Percentiles rank a stretch among this genome's conserved stretches.
Conservation (phyloP, 140 eudicot genomes). For the Senecio squalidus region DNA sequence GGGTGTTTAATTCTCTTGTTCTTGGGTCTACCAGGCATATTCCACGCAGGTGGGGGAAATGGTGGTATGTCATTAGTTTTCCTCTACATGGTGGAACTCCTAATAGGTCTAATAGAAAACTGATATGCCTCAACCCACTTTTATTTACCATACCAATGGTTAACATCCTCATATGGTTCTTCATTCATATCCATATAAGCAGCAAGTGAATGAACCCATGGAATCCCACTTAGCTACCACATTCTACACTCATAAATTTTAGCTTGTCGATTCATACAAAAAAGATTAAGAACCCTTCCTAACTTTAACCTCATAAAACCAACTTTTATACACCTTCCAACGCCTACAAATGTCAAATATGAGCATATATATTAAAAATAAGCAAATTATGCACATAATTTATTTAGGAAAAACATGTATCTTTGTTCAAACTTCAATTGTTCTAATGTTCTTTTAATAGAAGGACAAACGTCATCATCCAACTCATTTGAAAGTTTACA, state of each 20-base stretch:
- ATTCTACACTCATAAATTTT: neutral
- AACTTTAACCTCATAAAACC: neutral
- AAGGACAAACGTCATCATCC: neutral
- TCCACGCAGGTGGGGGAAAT: neutral
- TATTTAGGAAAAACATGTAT: neutral
- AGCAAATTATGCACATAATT: neutral
- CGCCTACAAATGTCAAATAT: neutral
- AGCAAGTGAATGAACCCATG: neutral
- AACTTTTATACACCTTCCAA: neutral
- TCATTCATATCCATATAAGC: neutral
- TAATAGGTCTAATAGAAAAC: neutral
- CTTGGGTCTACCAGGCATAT: neutral
- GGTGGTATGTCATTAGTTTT: neutral
- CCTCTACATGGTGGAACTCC: neutral
- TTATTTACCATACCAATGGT: neutral
- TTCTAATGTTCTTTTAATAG: too few species aligned
- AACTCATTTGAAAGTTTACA: fast-evolving
- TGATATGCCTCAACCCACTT: neutral
- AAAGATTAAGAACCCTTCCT: neutral
- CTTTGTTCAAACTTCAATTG: neutral
- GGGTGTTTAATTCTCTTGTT: neutral
- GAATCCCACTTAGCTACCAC: neutral
- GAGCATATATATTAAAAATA: too few species aligned
- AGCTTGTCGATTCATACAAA: neutral
- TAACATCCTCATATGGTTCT: neutral